A percentile compares a stretch with the other conserved stretches of the same genome.
Evolutionary conservation across 768 basidiomycete species (phyloP).

Genomic region (Calvatia gigantea): DNA sequence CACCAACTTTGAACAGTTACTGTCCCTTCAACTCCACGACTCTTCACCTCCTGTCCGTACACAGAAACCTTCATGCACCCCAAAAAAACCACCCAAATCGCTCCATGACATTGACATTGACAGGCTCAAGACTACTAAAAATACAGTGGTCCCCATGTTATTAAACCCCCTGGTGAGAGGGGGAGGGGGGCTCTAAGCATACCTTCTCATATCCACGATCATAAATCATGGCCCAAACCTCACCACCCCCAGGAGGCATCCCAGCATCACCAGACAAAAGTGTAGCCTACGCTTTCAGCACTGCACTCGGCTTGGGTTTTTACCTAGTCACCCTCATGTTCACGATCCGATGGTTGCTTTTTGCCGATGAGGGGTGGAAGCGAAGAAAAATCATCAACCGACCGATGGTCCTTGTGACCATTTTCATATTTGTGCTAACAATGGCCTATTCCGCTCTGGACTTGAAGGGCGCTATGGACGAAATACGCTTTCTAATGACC

Average conservation of each 20-base stretch:
- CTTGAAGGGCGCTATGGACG: not conserved
- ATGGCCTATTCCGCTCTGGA: not conserved
- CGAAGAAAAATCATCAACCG: not conserved
- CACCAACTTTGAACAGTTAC: not conserved
- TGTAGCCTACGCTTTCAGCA: not conserved
- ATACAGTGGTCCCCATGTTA: not conserved
- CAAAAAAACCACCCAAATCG: not conserved
- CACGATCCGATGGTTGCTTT: conserved; percentile 6
- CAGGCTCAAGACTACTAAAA: not conserved
- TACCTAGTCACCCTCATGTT: not conserved
- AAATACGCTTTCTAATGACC: not conserved
- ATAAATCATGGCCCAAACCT: not conserved
- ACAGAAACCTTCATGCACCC: not conserved
- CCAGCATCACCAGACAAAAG: not conserved
- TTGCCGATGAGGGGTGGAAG: conserved; percentile 7
- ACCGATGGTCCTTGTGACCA: conserved; percentile 3
- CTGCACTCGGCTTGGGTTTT: not conserved
- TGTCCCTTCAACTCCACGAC: not conserved
- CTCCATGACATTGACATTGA: not conserved
- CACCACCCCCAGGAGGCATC: not conserved
- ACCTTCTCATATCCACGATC: not conserved
- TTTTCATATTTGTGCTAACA: not conserved
- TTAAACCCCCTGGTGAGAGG: not conserved
- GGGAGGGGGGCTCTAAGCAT: too few species aligned
- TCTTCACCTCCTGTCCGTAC: not conserved